Percentiles rank a stretch among this genome's conserved stretches.
Evolutionary conservation across 148 eudicot species (phyloP).

Genomic region (Rhododendron simsii): DNA sequence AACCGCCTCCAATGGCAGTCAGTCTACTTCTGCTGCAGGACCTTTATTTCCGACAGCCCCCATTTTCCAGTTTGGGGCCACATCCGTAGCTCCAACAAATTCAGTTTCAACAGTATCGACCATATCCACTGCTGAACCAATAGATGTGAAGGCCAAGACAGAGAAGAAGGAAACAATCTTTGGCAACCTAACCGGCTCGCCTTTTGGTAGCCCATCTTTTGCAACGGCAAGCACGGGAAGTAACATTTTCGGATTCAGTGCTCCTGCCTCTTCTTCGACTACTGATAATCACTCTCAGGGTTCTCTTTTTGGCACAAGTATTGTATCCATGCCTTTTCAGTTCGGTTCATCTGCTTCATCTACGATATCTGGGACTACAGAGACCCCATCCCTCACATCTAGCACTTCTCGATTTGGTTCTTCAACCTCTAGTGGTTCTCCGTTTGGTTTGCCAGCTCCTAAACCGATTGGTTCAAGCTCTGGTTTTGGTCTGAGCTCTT

Average conservation of each 20-base stretch:
- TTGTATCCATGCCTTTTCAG: conserved; percentile 21
- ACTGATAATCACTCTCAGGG: conserved; percentile 22
- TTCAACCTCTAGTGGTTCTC: not conserved
- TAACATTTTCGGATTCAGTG: conserved; percentile 28
- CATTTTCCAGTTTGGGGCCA: conserved; percentile 25
- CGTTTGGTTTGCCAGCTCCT: conserved; percentile 7
- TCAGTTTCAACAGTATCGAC: conserved; percentile 21
- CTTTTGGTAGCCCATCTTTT: conserved; percentile 22
- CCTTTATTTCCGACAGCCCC: conserved; percentile 22
- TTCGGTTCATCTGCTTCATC: conserved; percentile 24
- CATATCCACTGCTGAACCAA: conserved; percentile 11
- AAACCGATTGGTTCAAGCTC: conserved; percentile 22
- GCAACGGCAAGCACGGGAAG: conserved; percentile 20
- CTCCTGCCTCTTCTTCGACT: conserved; percentile 27
- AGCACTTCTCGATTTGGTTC: conserved; percentile 22
- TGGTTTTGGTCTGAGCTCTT: conserved; percentile 30
- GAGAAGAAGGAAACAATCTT: conserved; percentile 27
- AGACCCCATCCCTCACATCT: conserved; percentile 20
- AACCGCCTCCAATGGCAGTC: conserved; percentile 17
- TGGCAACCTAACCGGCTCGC: conserved; percentile 23
- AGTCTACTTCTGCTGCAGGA: conserved; percentile 18
- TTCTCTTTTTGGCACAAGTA: conserved; percentile 25
- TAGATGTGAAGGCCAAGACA: conserved; percentile 19
- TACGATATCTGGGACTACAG: conserved; percentile 24
- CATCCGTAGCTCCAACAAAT: conserved; percentile 23